Conservation (phyloP, 2,329 filamentous ascomycete genomes). For the Fusarium coicis region DNA sequence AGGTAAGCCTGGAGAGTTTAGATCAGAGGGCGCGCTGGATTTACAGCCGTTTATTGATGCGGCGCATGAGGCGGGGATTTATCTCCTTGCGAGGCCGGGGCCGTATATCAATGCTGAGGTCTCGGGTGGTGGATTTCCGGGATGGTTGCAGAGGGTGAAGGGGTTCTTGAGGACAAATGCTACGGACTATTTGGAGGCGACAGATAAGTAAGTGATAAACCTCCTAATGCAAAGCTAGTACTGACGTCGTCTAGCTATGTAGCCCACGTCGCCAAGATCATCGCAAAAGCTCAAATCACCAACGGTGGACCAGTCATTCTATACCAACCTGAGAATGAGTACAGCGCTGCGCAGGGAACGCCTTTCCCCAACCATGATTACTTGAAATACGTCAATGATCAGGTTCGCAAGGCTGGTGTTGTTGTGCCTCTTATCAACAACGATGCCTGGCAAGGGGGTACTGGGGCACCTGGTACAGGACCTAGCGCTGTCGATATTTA, state of each 20-base stretch:
- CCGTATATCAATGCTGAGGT: slow-evolving; percentile 85
- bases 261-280: slow-evolving; percentile 68
- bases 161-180: slow-evolving; percentile 72
- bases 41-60: slow-evolving; percentile 81
- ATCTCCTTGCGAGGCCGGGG: slow-evolving; percentile 76
- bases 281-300: slow-evolving; percentile 82
- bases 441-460: slow-evolving; percentile 69
- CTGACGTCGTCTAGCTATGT: slow-evolving; percentile 53
- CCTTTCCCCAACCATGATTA: slow-evolving; percentile 74
- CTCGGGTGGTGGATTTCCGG: slow-evolving; percentile 81
- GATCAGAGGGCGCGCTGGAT: slow-evolving; percentile 76
- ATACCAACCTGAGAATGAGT: slow-evolving; percentile 86
- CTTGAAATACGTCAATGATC: slow-evolving; percentile 76
- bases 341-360: slow-evolving; percentile 63
- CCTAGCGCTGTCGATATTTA: slow-evolving; percentile 69
- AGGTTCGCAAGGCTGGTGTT: slow-evolving; percentile 74
- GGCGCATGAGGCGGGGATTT: slow-evolving; percentile 78
- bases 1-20: slow-evolving; percentile 75
- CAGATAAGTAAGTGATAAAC: slow-evolving; percentile 63
- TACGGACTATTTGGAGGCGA: slow-evolving; percentile 71
- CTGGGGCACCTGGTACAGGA: slow-evolving; percentile 72
- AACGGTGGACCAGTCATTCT: slow-evolving; percentile 84
- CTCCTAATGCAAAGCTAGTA: fast-evolving
- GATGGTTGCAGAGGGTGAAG: slow-evolving; percentile 78
- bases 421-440: slow-evolving; percentile 81